A percentile compares a stretch with the other conserved stretches of the same genome.
These are phyloP conservation scores for Phlebopus sp. DNA, from an alignment of 1,284 basidiomycete species.

Conservation along the genomic window DNA sequence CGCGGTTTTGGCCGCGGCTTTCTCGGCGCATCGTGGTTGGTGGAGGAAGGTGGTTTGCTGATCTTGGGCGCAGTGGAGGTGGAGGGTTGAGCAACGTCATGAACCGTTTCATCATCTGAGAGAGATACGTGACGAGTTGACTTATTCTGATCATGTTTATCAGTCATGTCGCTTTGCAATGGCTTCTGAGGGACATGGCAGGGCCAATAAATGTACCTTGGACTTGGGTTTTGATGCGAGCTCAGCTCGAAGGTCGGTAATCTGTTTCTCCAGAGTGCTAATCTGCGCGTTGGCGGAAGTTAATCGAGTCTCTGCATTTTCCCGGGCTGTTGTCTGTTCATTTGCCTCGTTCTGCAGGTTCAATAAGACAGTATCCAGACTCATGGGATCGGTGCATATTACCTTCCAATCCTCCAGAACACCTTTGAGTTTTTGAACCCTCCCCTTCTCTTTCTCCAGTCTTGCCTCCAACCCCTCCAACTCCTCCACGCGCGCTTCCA, in stretches of 20 bases:
- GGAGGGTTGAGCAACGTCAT: slow-evolving; percentile 5
- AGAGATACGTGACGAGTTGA: background rate
- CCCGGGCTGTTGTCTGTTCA: slow-evolving; percentile 34
- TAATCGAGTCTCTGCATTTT: slow-evolving; percentile 29
- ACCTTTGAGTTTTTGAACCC: slow-evolving; percentile 44
- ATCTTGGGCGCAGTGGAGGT: slow-evolving; percentile 9
- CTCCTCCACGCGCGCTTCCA: slow-evolving; percentile 32
- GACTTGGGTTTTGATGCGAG: slow-evolving; percentile 30
- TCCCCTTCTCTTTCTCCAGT: slow-evolving; percentile 41
- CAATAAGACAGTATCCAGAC: slow-evolving; percentile 17
- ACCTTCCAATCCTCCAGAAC: slow-evolving; percentile 46
- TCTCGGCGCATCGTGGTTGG: slow-evolving; percentile 13
- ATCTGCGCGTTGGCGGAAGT: slow-evolving; percentile 31
- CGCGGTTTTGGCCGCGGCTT: slow-evolving; percentile 23
- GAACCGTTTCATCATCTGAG: slow-evolving; percentile 11
- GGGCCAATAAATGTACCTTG: background rate
- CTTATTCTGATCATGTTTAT: slow-evolving; percentile 9
- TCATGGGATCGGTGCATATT: background rate
- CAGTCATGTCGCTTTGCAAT: too few relatives aligned
- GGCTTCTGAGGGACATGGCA: background rate
- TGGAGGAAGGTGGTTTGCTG: slow-evolving; percentile 17
- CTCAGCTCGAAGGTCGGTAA: slow-evolving; percentile 42
- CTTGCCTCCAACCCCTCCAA: slow-evolving; percentile 20
- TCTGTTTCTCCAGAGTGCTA: slow-evolving; percentile 37
- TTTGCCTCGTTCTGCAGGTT: slow-evolving; percentile 33